Evolutionary conservation across 108 stramenopile genomes (phyloP), one percentile per base, ranked within the genome.

Genomic region (Pseudonitzschia delicatissima): DNA sequence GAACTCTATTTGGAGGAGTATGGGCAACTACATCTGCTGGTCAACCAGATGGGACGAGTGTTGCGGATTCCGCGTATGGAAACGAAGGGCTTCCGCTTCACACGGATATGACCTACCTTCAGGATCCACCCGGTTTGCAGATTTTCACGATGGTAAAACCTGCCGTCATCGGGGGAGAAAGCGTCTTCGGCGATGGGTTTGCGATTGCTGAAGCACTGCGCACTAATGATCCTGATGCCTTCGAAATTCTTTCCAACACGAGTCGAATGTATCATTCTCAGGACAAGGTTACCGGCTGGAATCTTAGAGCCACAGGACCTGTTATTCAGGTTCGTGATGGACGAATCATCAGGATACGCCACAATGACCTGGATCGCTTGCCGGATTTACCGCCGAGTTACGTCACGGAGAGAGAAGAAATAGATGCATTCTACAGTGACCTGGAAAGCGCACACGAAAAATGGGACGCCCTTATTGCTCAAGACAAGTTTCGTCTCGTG

Each of bases 101-200:
- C 69, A 93, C 92, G 8, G 92, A 93, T 63, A 84, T 90, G 83
- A 88, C 85, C 3, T 93, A 93, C 75, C 55, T 77, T 44, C 71
- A 68, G 20, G 83, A 79, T 73, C 92, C 92, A 29, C 88, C 92
- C 34, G 92, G 92, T 39, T 76, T 88, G 48, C 92, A 93, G 66
- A 86, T 93, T 27, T 93, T 93, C 60, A 85, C 87, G 51, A 90
- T 93, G 88, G 83, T 84, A 4, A 77, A 78, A 48, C 92, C 88
- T 49, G 88, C 91, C 13, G 27, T 33, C 4, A 33, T 61, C 6
- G 85, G 82, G 34, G 82, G 80, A 35, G 82, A 81, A 53, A 80
- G 74, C 37, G 64, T 90, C 5, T 85, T 84, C 64, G 74, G 74
- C 4, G 91, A 93, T 75, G 91, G 88, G 9, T 83, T 93, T 69